phyloP scores from a whole-genome alignment of 805 yeast species.

The Wickerhamomyces mucosus region DNA sequence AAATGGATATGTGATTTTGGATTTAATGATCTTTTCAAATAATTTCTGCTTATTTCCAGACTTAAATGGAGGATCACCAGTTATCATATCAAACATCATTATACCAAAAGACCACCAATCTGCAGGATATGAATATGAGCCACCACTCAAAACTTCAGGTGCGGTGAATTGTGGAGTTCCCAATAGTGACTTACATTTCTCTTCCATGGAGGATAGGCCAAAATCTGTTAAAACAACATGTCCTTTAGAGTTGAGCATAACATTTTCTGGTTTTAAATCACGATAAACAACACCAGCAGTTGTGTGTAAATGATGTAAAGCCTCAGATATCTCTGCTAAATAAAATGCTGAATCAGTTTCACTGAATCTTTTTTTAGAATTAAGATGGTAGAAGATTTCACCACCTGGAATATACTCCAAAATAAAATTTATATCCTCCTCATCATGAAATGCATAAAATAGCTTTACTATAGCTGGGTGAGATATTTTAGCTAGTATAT shows the following conservation, averaged over 20 bases:
- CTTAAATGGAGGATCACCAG: conserved; percentile 79
- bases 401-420: conserved; percentile 88
- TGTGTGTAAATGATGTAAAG: conserved; percentile 64
- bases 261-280: conserved; percentile 86
- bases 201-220: conserved; percentile 48
- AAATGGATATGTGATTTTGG: conserved; percentile 54
- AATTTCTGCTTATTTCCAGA: conserved; percentile 66
- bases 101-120: conserved; percentile 95
- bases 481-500: conserved; percentile 58
- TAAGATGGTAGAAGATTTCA: conserved; percentile 48
- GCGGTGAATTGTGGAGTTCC: conserved; percentile 52
- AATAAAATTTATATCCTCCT: conserved; percentile 61
- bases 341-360: conserved; percentile 70
- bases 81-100: conserved; percentile 63
- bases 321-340: conserved; percentile 72
- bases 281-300: conserved; percentile 82
- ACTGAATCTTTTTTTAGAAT: conserved; percentile 31
- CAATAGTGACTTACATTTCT: conserved; percentile 29
- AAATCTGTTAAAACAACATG: conserved; percentile 80
- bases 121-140: conserved; percentile 65
- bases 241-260: conserved; percentile 67
- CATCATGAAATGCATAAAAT: conserved; percentile 77
- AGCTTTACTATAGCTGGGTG: conserved; percentile 80
- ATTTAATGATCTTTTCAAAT: conserved; percentile 56
- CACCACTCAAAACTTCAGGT: conserved; percentile 80